Evolutionary conservation across 495 filamentous ascomycete species (phyloP), one percentile per base, ranked within the genome.

Genomic region (Xanthoparmelia taractica): DNA sequence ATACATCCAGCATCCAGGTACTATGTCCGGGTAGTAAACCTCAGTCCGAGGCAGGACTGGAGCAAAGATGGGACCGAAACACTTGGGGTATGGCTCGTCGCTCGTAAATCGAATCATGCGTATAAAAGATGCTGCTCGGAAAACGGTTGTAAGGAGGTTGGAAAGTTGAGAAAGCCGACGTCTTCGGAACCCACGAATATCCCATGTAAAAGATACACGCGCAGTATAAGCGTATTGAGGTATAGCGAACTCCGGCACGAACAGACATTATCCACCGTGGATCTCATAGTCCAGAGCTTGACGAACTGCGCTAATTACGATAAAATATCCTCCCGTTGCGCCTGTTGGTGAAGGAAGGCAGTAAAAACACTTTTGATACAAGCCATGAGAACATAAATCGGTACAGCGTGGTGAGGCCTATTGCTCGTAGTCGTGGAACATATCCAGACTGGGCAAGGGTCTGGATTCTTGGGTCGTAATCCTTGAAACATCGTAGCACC

Each of bases 331-430:
- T 40, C 15, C 50, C 0, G 48, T 17, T 52, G 48, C 48, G 48
- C 48, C 48, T 1, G 4, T 55, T 27, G 60, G 41, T 50, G 36
- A 40, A 38, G n/a, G 15, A 43, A 29, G 41, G 50, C 43, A 36
- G 38, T 57, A 25, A 64, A 60, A 64, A 23, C 27, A 61, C 58
- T 61, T 65, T 65, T 65, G 58, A 65, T 61, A 65, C 47, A 65
- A 48, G n/a, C 50, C 40, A 58, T 57, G 58, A 47, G 36, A 56
- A 57, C 38, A 29, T 57, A 50, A 58, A 31, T 45, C 47, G 17
- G 23, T 31, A 17, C 34, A 62, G 31, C 23, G 27, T 62, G 7
- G 48, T 40, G n/a, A 47, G 20, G 25, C 33, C 25, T 40, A 55
- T n/a, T 52, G 45, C 45, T 62, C 47, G 20, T 54, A 65, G 45